Base-by-base conservation (phyloP, 805 yeast species). In the Ogataea kodamae region DNA sequence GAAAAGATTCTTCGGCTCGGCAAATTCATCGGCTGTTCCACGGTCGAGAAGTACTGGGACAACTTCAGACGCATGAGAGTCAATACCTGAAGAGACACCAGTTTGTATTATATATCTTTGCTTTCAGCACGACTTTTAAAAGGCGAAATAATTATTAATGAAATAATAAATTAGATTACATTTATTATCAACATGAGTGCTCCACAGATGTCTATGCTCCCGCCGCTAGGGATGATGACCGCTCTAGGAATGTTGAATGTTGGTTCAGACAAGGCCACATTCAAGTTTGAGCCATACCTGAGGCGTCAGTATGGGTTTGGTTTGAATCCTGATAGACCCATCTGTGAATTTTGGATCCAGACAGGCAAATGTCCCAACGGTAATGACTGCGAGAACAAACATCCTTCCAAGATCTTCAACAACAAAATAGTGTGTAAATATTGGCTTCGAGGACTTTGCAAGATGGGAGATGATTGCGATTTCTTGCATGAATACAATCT, bases 381-480 rank as follows among this genome's bases (percentile, higher is more conserved):
- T 6, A 66, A 71, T n/a, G 70, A 70, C 30, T 90, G 97, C 55
- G 89, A 89, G 13, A 79, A 85, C 62, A 84, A 88, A 53, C 97
- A 90, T 61, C 20, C 73, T 76, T 32, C 78, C 74, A 33, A 72
- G 71, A 53, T 57, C 28, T 77, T 75, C 52, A 67, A 72, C 33
- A 81, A 81, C 57, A 81, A 82, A 57, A 86, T 92, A 34, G 98
- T 92, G 4, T 92, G 98, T 59, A 90, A 92, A 68, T 97, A 92
- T 66, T 92, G 98, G 99, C 74, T 92, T 21, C 74, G 97, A 46
- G 99, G 99, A 0, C 72, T 92, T 21, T 92, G 99, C 62, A 92
- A 92, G 63, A 90, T 90, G 67, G 95, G 94, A 31, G 95, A 88
- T 48, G 86, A 85, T 46, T 92, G 99, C 61, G 99, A 92, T 65